Evolutionary conservation across 2,329 filamentous ascomycete genomes (phyloP), one percentile per base, ranked within the genome.

Genomic region (Blastomyces silverae): DNA sequence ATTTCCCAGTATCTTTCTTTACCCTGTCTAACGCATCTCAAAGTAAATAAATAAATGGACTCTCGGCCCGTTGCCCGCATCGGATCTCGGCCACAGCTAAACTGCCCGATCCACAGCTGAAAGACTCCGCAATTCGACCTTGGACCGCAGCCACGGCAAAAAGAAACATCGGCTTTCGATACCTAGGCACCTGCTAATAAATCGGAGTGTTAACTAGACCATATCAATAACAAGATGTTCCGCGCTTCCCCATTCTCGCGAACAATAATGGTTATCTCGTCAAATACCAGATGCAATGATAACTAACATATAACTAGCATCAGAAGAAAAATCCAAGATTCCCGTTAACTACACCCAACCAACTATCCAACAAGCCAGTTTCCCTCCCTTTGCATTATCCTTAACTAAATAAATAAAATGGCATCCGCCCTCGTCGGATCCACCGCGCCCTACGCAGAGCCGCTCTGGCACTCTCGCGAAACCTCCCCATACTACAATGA

Each of bases 401-500:
- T 59, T 17, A 4, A 17, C 0, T 44, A 1, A n/a, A 2, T 15
- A 5, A 6, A n/a, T n/a, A n/a, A 17, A 56, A 63, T 63, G 61
- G 34, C 48, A 39, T 31, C 46, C 10, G 15, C 31, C 48, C 11
- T 31, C 8, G n/a, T 15, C n/a, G 28, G 22, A 31, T 39, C 48
- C 50, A 44, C 60, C 20, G 61, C 64, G 42, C 76, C 76, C 22
- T 79, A 76, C 69, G 76, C 75, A 59, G 76, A 78, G 62, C 76
- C 77, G 4, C 67, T 79, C 37, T 79, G 84, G 64, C 76, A 79
- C 10, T 82, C 82, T 60, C 84, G 75, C 62, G 72, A 74, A 60
- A 65, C 74, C 34, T 76, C 74, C 53, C 76, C 86, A 0, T 88
- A 88, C 75, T 89, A 89, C 78, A 87, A 81, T 37, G 79, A 82